Evolutionary conservation across 2,329 filamentous ascomycete species (phyloP).

Genomic region (Neonectria punicea): DNA sequence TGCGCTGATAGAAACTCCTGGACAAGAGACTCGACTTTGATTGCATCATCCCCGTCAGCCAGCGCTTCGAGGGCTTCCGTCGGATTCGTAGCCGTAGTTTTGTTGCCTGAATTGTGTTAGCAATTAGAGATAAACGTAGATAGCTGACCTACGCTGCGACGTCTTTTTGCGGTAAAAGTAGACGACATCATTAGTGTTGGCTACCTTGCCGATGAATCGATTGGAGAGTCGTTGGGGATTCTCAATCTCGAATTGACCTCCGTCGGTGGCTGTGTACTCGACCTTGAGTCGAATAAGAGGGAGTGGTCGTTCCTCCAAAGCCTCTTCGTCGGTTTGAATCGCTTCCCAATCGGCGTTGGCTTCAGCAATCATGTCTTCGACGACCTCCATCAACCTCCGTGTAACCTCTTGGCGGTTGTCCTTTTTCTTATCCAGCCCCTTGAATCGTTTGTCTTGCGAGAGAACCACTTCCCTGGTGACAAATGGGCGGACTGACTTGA

Average conservation of each 20-base stretch:
- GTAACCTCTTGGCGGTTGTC: conserved; percentile 88
- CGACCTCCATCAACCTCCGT: conserved; percentile 76
- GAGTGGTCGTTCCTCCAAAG: conserved; percentile 71
- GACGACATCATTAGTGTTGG: conserved; percentile 93
- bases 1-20: conserved; percentile 88
- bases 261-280: conserved; percentile 87
- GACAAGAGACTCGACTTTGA: conserved; percentile 91
- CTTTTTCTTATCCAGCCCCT: conserved; percentile 80
- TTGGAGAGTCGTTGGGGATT: conserved; percentile 98
- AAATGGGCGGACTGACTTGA: conserved; percentile 92
- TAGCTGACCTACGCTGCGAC: conserved; percentile 45
- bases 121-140: accelerated
- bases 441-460: conserved; percentile 78
- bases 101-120: conserved; percentile 44
- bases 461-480: conserved; percentile 85
- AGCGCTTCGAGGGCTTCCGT: conserved; percentile 72
- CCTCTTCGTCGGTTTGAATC: conserved; percentile 74
- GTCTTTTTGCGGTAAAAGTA: conserved; percentile 92
- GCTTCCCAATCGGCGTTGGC: conserved; percentile 84
- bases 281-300: conserved; percentile 91
- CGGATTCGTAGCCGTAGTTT: conserved; percentile 59
- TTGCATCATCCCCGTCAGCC: conserved; percentile 64
- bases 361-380: conserved; percentile 88
- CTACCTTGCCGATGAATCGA: conserved; percentile 87
- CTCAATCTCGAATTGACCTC: conserved; percentile 87